Percentiles rank a stretch among this genome's conserved stretches.
phyloP scores from a whole-genome alignment of 352 stramenopile genomes.

The Globisporangium ultimum region DNA sequence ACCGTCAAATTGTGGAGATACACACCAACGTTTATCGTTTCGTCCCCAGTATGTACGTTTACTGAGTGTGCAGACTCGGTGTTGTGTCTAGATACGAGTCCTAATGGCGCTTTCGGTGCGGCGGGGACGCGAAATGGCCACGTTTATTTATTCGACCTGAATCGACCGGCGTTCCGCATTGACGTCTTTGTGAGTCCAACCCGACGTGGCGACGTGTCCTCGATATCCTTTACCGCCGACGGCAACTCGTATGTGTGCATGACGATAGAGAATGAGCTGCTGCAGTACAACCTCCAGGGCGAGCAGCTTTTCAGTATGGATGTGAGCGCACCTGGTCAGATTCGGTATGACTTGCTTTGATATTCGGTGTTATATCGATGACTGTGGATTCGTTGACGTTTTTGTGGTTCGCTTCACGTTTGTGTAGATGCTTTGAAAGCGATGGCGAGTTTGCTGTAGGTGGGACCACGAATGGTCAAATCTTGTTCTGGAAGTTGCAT shows the following conservation, averaged over 20 bases:
- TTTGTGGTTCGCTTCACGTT: neutral
- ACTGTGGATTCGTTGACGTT: neutral
- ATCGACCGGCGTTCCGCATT: constrained; percentile 18
- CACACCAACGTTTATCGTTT: constrained; percentile 44
- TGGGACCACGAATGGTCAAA: constrained; percentile 51
- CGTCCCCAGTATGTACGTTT: constrained; percentile 51
- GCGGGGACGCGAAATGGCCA: constrained; percentile 55
- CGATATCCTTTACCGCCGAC: constrained; percentile 46
- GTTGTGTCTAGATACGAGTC: constrained; percentile 61
- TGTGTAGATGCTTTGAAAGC: constrained; percentile 57
- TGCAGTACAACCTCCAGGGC: constrained; percentile 51
- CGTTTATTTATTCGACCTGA: constrained; percentile 52
- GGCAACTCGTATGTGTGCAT: constrained; percentile 59
- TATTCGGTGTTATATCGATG: neutral
- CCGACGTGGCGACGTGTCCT: constrained; percentile 40
- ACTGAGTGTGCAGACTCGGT: constrained; percentile 62
- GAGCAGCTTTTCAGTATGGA: constrained; percentile 49
- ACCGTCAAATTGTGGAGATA: constrained; percentile 78
- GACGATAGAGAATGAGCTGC: constrained; percentile 64
- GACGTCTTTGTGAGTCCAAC: constrained; percentile 33
- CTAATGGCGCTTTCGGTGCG: constrained; percentile 42
- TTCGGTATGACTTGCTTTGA: constrained; percentile 26
- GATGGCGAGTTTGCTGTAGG: constrained; percentile 70
- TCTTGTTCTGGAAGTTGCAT: constrained; percentile 72
- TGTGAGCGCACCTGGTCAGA: constrained; percentile 44